phyloP scores from a whole-genome alignment of 2,329 filamentous ascomycete species.

The Aplosporella prunicola region DNA sequence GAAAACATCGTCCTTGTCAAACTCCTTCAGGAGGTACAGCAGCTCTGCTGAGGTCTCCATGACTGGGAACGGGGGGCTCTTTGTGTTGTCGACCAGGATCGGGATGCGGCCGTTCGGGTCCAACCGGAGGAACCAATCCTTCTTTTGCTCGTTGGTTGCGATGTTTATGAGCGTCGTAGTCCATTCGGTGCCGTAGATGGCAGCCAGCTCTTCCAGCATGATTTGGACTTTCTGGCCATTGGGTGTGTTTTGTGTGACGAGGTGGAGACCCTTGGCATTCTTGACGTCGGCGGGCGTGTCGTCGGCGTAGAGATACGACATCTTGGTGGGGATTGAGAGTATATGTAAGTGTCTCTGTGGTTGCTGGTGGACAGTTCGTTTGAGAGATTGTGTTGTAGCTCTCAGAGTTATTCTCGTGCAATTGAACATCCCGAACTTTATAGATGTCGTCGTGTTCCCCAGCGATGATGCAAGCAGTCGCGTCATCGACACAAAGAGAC shows the following conservation, averaged over 20 bases:
- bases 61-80: constrained; percentile 32
- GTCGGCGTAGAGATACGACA: constrained; percentile 35
- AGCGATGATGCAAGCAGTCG: too few species aligned
- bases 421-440: too few species aligned
- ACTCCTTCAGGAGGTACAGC: constrained; percentile 42
- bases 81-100: constrained; percentile 5
- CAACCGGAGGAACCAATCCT: constrained; percentile 44
- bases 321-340: too few species aligned
- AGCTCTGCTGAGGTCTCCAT: constrained; percentile 46
- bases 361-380: not conserved
- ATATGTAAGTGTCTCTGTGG: not conserved
- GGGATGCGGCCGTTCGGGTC: constrained; percentile 19
- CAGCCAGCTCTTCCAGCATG: constrained; percentile 46
- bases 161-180: constrained; percentile 27
- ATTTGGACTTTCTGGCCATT: constrained; percentile 46
- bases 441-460: too few species aligned
- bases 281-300: constrained; percentile 39
- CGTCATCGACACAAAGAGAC: too few species aligned
- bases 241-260: constrained; percentile 43
- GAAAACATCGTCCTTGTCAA: constrained; percentile 42
- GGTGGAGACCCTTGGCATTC: constrained; percentile 41
- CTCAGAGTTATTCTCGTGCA: too few species aligned
- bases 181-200: constrained; percentile 33
- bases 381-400: too few species aligned
- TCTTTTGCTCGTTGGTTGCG: constrained; percentile 46